Percentiles rank a stretch among this genome's conserved stretches.
Conservation (phyloP, 108 stramenopile species). For the Cyclostephanos invisitatus region DNA sequence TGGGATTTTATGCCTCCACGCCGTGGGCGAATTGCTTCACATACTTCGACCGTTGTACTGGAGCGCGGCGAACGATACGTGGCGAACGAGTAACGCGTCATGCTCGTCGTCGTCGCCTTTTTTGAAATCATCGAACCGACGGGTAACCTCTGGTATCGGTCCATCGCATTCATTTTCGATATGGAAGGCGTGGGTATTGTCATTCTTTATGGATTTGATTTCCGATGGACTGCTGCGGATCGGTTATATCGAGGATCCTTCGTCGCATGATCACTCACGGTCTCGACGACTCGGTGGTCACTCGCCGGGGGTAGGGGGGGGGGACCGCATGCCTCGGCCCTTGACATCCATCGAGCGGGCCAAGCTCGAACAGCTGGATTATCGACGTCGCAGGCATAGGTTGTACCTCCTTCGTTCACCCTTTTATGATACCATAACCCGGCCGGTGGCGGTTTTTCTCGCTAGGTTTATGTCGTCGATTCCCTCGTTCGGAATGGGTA, state of each 20-base stretch:
- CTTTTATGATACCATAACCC: constrained; percentile 33
- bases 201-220: constrained; percentile 35
- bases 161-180: constrained; percentile 18
- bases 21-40: constrained; percentile 42
- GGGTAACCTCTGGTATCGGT: not conserved
- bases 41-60: constrained; percentile 51
- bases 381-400: constrained; percentile 30
- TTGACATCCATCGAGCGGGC: constrained; percentile 20
- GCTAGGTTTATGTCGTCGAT: constrained; percentile 34
- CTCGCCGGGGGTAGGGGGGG: not conserved
- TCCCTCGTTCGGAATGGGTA: constrained; percentile 40
- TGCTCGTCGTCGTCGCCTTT: not conserved
- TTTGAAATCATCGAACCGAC: not conserved
- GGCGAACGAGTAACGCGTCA: not conserved
- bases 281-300: constrained; percentile 13
- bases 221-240: constrained; percentile 31
- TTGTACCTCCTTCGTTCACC: constrained; percentile 47
- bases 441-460: constrained; percentile 20
- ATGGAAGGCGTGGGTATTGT: constrained; percentile 41
- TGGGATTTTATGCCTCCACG: constrained; percentile 26
- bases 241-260: not conserved
- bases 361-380: constrained; percentile 34
- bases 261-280: not conserved
- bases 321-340: constrained; percentile 5
- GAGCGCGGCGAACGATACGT: constrained; percentile 30